These are phyloP conservation scores for Aphanomyces euteiches DNA, from an alignment of 352 stramenopile genomes.

Conservation along the genomic window DNA sequence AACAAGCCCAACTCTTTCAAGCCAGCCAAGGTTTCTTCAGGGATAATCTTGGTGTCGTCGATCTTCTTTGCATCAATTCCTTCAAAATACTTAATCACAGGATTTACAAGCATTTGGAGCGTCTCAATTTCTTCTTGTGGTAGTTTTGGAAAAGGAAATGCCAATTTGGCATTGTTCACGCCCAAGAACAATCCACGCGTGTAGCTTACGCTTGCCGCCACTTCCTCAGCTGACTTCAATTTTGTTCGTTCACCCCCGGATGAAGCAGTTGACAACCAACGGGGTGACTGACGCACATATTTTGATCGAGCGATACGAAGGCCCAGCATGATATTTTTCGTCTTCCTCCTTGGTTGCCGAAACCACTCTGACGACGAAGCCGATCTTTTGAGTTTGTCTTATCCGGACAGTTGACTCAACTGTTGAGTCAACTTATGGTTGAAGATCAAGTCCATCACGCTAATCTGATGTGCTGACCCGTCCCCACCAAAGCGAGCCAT, in stretches of 20 bases:
- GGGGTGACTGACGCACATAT: background rate
- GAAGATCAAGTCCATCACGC: too few relatives aligned
- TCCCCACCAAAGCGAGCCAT: too few relatives aligned
- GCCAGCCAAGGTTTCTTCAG: slow-evolving; percentile 59
- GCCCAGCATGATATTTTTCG: background rate
- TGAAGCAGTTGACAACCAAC: too few relatives aligned
- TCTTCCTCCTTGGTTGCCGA: too few relatives aligned
- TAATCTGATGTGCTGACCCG: too few relatives aligned
- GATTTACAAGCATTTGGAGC: slow-evolving; percentile 80
- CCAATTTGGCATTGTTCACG: slow-evolving; percentile 71
- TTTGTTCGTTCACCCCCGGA: background rate
- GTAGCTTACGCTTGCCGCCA: slow-evolving; percentile 64
- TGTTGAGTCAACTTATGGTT: too few relatives aligned
- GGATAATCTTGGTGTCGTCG: slow-evolving; percentile 79
- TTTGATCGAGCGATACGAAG: background rate
- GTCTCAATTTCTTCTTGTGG: slow-evolving; percentile 71
- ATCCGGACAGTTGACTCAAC: too few relatives aligned
- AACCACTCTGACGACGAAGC: too few relatives aligned
- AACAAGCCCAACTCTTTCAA: slow-evolving; percentile 85
- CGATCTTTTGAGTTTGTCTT: too few relatives aligned
- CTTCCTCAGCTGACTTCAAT: slow-evolving; percentile 69
- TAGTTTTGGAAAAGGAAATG: slow-evolving; percentile 75
- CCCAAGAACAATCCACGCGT: slow-evolving; percentile 77
- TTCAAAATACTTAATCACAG: slow-evolving; percentile 75
- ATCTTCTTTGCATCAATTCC: slow-evolving; percentile 63